These are phyloP conservation scores for Cucurbita pepo DNA, from an alignment of 306 rosid species.

Conservation along the genomic window DNA sequence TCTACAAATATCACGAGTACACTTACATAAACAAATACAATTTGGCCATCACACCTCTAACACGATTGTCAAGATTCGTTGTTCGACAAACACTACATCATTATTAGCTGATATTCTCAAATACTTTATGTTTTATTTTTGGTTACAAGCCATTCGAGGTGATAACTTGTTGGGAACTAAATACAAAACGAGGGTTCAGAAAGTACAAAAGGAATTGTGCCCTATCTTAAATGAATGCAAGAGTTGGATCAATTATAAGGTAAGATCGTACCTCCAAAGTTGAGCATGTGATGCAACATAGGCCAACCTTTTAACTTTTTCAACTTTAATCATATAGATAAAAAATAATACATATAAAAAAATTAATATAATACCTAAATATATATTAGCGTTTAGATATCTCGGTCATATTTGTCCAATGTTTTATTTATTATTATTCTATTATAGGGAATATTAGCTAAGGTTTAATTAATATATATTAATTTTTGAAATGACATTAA, in stretches of 20 bases:
- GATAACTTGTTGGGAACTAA: not conserved
- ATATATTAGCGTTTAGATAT: too few relatives aligned
- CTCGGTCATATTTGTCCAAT: too few relatives aligned
- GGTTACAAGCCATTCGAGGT: not conserved
- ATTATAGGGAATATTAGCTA: too few relatives aligned
- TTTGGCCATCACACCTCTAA: not conserved
- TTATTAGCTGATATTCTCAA: not conserved
- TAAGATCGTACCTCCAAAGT: not conserved
- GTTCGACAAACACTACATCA: not conserved
- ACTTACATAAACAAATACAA: not conserved
- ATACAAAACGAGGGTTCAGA: not conserved
- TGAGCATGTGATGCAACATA: not conserved
- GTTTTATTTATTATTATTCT: not conserved
- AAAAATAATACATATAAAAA: too few relatives aligned
- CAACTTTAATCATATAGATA: not conserved
- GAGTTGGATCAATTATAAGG: not conserved
- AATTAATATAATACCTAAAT: too few relatives aligned
- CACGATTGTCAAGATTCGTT: too few relatives aligned
- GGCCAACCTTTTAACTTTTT: not conserved
- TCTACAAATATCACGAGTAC: not conserved
- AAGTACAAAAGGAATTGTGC: not conserved
- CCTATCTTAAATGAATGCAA: not conserved
- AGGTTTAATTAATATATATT: not conserved
- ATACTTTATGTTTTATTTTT: not conserved
- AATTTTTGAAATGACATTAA: not conserved